Evolutionary conservation across 1,139 yeast genomes (phyloP).

Genomic region (Insectozyma bohioensis): DNA sequence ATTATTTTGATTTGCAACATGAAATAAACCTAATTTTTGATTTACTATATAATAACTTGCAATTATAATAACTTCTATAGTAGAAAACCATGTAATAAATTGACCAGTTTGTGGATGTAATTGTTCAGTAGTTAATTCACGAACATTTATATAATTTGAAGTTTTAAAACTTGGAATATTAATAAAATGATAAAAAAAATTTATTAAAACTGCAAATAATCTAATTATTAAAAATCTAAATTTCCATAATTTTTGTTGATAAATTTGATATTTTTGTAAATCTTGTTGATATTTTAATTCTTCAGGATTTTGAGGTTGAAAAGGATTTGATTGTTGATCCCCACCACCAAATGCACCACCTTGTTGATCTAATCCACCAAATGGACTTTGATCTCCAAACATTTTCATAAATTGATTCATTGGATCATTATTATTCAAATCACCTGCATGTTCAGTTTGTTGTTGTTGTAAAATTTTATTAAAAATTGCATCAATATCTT

Average conservation of each 20-base stretch:
- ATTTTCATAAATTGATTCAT: conserved; percentile 35
- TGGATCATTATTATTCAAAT: conserved; percentile 20
- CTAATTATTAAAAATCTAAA: conserved; percentile 35
- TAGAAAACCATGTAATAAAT: conserved; percentile 31
- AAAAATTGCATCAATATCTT: conserved; percentile 37
- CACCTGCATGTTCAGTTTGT: conserved; percentile 11
- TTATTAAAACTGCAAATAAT: conserved; percentile 23
- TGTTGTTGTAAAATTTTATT: conserved; percentile 24
- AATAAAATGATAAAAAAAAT: conserved; percentile 37
- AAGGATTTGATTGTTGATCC: conserved; percentile 7
- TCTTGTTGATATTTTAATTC: conserved; percentile 31
- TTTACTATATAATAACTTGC: conserved; percentile 34
- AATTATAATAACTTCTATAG: conserved; percentile 35
- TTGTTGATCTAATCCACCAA: conserved; percentile 10
- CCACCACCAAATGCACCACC: no score
- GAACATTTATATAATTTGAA: conserved; percentile 29
- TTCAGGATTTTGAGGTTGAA: conserved; percentile 16
- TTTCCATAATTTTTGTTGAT: conserved; percentile 35
- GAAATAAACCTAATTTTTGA: conserved; percentile 25
- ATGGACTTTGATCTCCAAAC: conserved; percentile 18
- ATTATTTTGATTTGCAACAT: conserved; percentile 20
- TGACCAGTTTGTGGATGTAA: conserved; percentile 15
- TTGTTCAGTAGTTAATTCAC: conserved; percentile 17
- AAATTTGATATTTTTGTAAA: conserved; percentile 29
- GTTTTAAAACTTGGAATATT: conserved; percentile 26